Evolutionary conservation across 768 basidiomycete genomes (phyloP).

Genomic region (Dacryopinax spathularia): DNA sequence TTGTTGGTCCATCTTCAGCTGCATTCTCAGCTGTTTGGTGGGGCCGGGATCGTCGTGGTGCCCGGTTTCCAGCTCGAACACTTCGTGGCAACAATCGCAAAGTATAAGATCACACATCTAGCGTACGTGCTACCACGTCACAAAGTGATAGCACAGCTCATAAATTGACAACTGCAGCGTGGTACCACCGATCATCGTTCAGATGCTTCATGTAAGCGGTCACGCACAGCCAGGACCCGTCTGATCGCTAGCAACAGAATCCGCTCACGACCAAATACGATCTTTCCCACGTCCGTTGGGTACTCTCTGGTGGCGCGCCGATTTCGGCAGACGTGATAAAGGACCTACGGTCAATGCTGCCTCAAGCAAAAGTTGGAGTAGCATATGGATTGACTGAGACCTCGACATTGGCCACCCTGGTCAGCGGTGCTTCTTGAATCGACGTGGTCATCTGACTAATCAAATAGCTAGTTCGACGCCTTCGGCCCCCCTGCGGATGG

Average conservation of each 20-base stretch:
- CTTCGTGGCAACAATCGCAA: slow-evolving; percentile 46
- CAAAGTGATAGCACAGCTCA: background rate
- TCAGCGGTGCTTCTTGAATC: background rate
- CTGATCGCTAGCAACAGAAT: slow-evolving; percentile 27
- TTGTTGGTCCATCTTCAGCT: slow-evolving; percentile 26
- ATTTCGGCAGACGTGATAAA: background rate
- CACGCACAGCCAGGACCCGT: slow-evolving; percentile 1
- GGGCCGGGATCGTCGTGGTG: slow-evolving; percentile 41
- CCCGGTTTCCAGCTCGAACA: slow-evolving; percentile 47
- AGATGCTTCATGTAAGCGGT: slow-evolving; percentile 40
- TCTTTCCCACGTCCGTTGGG: background rate
- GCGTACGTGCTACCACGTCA: slow-evolving; percentile 26
- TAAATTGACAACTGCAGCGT: slow-evolving; percentile 24
- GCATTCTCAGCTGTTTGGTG: slow-evolving; percentile 42
- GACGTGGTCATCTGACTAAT: no score
- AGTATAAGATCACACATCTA: slow-evolving; percentile 45
- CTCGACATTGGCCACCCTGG: background rate
- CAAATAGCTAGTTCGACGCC: no score
- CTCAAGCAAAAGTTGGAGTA: background rate
- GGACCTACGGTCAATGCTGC: background rate
- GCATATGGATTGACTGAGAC: background rate
- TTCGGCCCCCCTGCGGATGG: no score
- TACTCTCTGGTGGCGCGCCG: background rate
- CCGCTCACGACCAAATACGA: slow-evolving; percentile 38
- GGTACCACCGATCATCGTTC: slow-evolving; percentile 44